Evolutionary conservation across 1,284 basidiomycete species (phyloP).

Genomic region (Singerocomus rubriflavus): DNA sequence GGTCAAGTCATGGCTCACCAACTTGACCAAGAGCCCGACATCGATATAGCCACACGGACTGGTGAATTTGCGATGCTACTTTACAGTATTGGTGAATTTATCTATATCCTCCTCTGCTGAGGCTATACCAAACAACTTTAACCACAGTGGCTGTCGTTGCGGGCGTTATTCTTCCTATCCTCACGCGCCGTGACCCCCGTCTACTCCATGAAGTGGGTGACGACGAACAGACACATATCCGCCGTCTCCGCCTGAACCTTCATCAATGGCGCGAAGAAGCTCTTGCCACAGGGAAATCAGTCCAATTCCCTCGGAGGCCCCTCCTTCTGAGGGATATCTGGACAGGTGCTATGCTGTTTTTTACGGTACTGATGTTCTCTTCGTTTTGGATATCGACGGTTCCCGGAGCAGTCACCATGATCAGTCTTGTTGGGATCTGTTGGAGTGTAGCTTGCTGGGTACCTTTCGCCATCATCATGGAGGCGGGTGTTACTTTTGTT

Average conservation of each 20-base stretch:
- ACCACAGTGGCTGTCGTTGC: conserved; percentile 78
- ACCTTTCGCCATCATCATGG: conserved; percentile 90
- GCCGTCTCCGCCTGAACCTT: conserved; percentile 67
- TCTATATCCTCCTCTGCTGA: neutral
- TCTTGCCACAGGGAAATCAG: conserved; percentile 62
- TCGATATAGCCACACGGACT: conserved; percentile 77
- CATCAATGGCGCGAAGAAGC: conserved; percentile 82
- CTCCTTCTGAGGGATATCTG: conserved; percentile 90
- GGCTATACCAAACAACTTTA: conserved; percentile 6
- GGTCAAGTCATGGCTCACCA: conserved; percentile 89
- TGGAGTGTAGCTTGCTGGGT: conserved; percentile 97
- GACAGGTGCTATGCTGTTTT: conserved; percentile 81
- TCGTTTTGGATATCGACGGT: conserved; percentile 84
- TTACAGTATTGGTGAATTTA: conserved; percentile 75
- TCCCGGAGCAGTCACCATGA: conserved; percentile 69
- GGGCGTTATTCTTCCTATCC: conserved; percentile 79
- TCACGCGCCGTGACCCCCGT: conserved; percentile 76
- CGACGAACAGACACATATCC: conserved; percentile 69
- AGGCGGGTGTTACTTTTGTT: conserved; percentile 45
- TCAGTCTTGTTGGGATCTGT: conserved; percentile 84
- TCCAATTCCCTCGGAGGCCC: conserved; percentile 80
- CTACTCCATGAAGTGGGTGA: conserved; percentile 70
- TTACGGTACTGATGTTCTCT: conserved; percentile 72
- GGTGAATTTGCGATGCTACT: conserved; percentile 90
- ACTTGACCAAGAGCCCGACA: conserved; percentile 65